Evolutionary conservation across 78 protist species (phyloP), one percentile per base, ranked within the genome.

Genomic region (Dictyostelium brefeldianum): DNA sequence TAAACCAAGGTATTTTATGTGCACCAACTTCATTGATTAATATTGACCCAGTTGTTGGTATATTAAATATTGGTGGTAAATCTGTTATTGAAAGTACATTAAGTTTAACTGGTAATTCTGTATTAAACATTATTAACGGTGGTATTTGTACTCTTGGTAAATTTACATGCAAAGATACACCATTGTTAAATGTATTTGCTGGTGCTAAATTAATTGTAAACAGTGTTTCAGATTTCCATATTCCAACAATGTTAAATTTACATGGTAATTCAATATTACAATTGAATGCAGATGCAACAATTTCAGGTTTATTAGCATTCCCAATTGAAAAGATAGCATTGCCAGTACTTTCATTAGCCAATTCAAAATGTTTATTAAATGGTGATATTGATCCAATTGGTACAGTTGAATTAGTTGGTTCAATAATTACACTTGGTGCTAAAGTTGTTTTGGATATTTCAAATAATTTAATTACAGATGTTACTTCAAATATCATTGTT

Each of bases 221-320:
- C 2, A 36, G 43, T 36, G 2, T 36, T 36, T 1, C 43, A 3
- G 2, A 36, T 36, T 36, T 36, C 2, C 1, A 36, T 36, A 36
- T 36, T 36, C 43, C 43, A 36, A 36, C 43, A 36, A 36, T 36
- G 43, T 46, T 73, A 20, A 10, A 18, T 20, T 73, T 73, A 73
- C 50, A 73, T 67, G 79, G 79, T 73, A 29, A 47, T 73, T 12
- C 79, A 17, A 73, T 2, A 43, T 47, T 73, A 36, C 27, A 43
- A 46, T 9, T 73, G 0, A 73, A 73, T 73, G 29, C 48, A 0
- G 12, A 73, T 73, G 56, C 31, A 17, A 20, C 17, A 17, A 17
- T 73, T 0, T 43, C 6, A 11, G 57, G 79, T 31, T 46, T 73
- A 46, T n/a, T 2, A 9, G 54, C 46, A 17, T 17, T 15, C 8